Percentiles rank a stretch among this genome's conserved stretches.
phyloP scores from a whole-genome alignment of 805 yeast genomes.

The Clavispora carvajalis region DNA sequence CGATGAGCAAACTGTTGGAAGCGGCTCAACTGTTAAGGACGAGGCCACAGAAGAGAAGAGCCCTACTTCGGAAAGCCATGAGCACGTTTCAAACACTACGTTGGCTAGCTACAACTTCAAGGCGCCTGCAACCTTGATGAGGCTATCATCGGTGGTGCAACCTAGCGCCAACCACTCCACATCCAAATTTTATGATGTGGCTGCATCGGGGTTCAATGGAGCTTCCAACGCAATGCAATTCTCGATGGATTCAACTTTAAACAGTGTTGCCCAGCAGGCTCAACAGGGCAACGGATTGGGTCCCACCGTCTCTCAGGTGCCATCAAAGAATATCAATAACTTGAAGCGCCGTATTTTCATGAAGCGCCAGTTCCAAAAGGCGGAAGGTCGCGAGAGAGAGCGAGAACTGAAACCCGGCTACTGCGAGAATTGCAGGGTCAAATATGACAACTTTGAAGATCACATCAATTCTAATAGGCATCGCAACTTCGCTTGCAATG shows the following conservation, averaged over 20 bases:
- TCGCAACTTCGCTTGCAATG: slow-evolving; percentile 69
- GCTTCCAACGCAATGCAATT: slow-evolving; percentile 39
- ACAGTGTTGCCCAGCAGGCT: slow-evolving; percentile 23
- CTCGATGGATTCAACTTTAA: slow-evolving; percentile 37
- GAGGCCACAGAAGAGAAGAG: slow-evolving; percentile 5
- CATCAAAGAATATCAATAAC: slow-evolving; percentile 46
- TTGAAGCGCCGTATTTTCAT: slow-evolving; percentile 42
- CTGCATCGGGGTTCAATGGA: slow-evolving; percentile 41
- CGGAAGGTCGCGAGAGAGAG: slow-evolving; percentile 19
- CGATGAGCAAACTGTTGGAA: slow-evolving; percentile 2
- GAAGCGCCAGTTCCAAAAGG: slow-evolving; percentile 31
- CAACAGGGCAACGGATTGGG: slow-evolving; percentile 50
- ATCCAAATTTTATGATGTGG: slow-evolving; percentile 39
- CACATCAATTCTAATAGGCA: slow-evolving; percentile 71
- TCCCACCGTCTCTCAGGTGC: slow-evolving; percentile 53
- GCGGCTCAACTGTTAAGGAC: slow-evolving; percentile 11
- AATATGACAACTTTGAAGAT: slow-evolving; percentile 72
- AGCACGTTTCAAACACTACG: neutral
- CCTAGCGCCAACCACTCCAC: slow-evolving; percentile 24
- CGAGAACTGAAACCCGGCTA: slow-evolving; percentile 58
- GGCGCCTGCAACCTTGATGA: slow-evolving; percentile 23
- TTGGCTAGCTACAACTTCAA: slow-evolving; percentile 16
- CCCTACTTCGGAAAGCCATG: slow-evolving; percentile 3
- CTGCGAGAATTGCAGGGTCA: slow-evolving; percentile 89
- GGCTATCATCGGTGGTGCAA: slow-evolving; percentile 37